phyloP scores from a whole-genome alignment of 306 rosid species.

The Cucurbita maxima region DNA sequence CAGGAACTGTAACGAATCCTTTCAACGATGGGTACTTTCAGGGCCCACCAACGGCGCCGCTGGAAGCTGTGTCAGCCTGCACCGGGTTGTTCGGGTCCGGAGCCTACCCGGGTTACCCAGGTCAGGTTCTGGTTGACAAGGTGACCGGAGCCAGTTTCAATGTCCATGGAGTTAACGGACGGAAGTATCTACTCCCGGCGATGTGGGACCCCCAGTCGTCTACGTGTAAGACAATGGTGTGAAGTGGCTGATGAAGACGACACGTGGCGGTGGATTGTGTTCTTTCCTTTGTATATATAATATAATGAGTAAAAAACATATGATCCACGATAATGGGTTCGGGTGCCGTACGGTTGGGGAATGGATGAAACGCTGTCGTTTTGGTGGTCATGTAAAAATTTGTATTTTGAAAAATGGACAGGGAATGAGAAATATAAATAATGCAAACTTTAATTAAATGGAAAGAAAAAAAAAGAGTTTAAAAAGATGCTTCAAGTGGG shows the following conservation, averaged over 20 bases:
- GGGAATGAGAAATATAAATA: neutral
- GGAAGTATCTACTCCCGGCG: constrained; percentile 62
- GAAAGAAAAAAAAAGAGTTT: neutral
- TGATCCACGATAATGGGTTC: neutral
- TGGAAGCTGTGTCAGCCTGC: constrained; percentile 80
- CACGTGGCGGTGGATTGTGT: neutral
- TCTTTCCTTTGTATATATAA: neutral
- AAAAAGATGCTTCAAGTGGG: neutral
- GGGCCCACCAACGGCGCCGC: constrained; percentile 65
- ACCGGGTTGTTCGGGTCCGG: constrained; percentile 66
- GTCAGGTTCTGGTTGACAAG: constrained; percentile 40
- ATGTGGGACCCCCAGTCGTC: constrained; percentile 87
- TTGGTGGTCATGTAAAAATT: constrained; percentile 44
- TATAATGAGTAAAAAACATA: constrained; percentile 14
- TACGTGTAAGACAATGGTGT: constrained; percentile 56
- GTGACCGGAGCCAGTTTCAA: constrained; percentile 59
- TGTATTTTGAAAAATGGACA: neutral
- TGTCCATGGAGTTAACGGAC: constrained; percentile 51
- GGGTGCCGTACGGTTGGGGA: constrained; percentile 1
- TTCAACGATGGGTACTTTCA: constrained; percentile 71
- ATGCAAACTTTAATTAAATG: neutral
- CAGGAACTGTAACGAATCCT: constrained; percentile 88
- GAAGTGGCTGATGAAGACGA: neutral
- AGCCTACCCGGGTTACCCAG: constrained; percentile 77
- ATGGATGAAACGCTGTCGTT: constrained; percentile 28